Conservation (phyloP, 2,329 filamentous ascomycete species). For the Aspergillus sp. region DNA sequence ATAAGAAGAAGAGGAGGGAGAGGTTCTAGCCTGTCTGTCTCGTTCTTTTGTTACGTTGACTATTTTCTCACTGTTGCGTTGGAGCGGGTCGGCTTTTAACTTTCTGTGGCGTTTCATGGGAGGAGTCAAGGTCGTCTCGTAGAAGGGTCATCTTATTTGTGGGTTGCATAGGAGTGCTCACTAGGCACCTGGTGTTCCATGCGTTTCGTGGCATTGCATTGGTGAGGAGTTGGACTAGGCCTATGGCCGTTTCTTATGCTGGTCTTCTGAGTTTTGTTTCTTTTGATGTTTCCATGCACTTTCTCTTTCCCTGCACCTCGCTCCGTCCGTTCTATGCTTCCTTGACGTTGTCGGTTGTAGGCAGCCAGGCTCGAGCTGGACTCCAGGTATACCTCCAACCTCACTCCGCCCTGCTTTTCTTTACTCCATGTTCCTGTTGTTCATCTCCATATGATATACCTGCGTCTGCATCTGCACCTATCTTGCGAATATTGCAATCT, state of each 20-base stretch:
- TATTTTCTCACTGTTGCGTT: background rate
- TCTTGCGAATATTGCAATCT: background rate
- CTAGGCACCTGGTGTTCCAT: background rate
- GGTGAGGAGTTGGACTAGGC: background rate
- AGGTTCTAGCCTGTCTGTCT: background rate
- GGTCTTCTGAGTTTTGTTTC: background rate
- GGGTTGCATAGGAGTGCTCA: background rate
- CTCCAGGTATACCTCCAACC: background rate
- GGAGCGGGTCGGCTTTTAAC: background rate
- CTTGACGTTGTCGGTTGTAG: background rate
- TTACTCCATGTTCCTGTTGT: background rate
- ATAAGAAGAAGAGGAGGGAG: constrained; percentile 38
- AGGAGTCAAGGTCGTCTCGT: background rate
- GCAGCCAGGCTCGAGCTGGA: background rate
- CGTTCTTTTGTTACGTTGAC: background rate
- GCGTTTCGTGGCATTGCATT: background rate
- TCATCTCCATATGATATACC: background rate
- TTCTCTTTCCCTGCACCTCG: background rate
- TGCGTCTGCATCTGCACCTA: background rate
- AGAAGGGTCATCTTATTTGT: background rate
- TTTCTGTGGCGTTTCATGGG: background rate
- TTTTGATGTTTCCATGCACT: too few relatives aligned
- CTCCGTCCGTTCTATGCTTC: background rate
- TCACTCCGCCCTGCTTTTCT: background rate
- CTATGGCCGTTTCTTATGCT: background rate